These are phyloP conservation scores for Psidium friedrichsthalianum DNA, from an alignment of 345 rosid genomes.

Conservation along the genomic window DNA sequence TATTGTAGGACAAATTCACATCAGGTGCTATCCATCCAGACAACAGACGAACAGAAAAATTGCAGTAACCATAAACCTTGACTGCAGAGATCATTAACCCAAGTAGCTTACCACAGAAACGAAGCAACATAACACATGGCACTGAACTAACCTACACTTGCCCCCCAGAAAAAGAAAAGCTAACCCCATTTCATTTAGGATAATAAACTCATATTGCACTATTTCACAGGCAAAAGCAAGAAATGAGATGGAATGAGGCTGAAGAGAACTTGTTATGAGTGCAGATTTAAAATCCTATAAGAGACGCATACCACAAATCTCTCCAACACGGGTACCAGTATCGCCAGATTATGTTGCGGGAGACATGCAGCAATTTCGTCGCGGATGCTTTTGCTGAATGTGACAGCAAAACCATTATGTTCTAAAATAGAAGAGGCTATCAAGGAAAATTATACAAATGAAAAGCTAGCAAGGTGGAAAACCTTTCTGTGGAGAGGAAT, in stretches of 20 bases:
- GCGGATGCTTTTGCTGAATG: constrained; percentile 62
- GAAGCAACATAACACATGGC: neutral
- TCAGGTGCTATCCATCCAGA: neutral
- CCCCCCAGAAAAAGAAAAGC: neutral
- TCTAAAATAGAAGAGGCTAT: neutral
- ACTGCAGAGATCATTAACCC: neutral
- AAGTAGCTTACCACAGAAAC: neutral
- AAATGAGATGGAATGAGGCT: neutral
- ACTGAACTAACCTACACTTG: neutral
- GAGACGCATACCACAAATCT: constrained; percentile 82
- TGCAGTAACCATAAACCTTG: neutral
- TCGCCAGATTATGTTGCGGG: constrained; percentile 51
- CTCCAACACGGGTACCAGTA: constrained; percentile 87
- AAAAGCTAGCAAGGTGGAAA: neutral
- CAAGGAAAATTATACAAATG: neutral
- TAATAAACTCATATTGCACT: neutral
- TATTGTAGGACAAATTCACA: neutral
- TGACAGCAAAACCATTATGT: constrained; percentile 3
- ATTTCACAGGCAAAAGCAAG: neutral
- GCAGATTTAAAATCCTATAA: neutral
- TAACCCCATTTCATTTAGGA: neutral
- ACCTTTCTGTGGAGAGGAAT: constrained; percentile 97
- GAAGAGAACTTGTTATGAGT: neutral
- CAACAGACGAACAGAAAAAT: neutral
- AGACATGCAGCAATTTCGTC: constrained; percentile 66